Conservation (phyloP, 148 eudicot genomes). For the Salicornia ramosissima region DNA sequence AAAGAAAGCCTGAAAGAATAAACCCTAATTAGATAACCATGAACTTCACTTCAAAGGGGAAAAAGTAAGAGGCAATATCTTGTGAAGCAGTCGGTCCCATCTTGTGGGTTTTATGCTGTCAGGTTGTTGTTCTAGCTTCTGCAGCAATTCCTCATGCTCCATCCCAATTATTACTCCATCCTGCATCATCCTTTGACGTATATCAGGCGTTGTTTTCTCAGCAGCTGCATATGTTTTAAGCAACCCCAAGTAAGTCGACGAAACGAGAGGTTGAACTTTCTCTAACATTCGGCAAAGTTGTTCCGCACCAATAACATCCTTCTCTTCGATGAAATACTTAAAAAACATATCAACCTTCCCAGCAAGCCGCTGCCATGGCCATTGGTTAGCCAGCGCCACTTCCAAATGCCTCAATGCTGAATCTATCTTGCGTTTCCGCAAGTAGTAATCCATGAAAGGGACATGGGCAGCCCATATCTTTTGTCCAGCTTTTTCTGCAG, state of each 20-base stretch:
- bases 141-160: slow-evolving; percentile 45
- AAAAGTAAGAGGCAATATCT: neutral
- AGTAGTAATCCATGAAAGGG: slow-evolving; percentile 34
- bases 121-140: slow-evolving; percentile 12
- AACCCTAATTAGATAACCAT: no score
- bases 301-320: slow-evolving; percentile 53
- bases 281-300: slow-evolving; percentile 38
- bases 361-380: slow-evolving; percentile 26
- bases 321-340: slow-evolving; percentile 37
- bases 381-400: slow-evolving; percentile 34
- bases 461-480: slow-evolving; percentile 31
- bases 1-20: no score
- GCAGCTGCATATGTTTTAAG: slow-evolving; percentile 53
- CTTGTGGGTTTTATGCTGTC: neutral
- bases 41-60: neutral
- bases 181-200: slow-evolving; percentile 49
- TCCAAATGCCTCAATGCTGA: slow-evolving; percentile 46
- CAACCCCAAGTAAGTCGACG: slow-evolving; percentile 36
- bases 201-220: slow-evolving; percentile 34
- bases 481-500: slow-evolving; percentile 27
- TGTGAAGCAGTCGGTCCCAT: neutral
- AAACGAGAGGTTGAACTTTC: slow-evolving; percentile 39
- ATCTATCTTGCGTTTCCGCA: slow-evolving; percentile 34
- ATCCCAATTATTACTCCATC: slow-evolving; percentile 42
- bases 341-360: slow-evolving; percentile 26